Percentiles rank a stretch among this genome's conserved stretches.
These are phyloP conservation scores for Fusarium musae DNA, from an alignment of 2,329 filamentous ascomycete genomes.

Conservation along the genomic window DNA sequence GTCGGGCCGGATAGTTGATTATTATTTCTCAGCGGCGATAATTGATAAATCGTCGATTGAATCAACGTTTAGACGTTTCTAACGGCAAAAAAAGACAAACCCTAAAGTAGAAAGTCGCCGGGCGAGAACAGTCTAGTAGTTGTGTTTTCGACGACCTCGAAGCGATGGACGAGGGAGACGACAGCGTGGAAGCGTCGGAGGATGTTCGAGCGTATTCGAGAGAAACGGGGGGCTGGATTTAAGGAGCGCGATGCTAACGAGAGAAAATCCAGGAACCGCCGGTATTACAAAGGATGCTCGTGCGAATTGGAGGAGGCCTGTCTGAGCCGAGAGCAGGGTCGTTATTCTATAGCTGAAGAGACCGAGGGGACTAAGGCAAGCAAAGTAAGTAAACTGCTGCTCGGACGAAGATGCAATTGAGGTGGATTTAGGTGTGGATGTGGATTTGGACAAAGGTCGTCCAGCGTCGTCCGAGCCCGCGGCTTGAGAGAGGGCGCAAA, in stretches of 20 bases:
- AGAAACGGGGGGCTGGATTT: slow-evolving; percentile 38
- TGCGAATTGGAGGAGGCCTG: slow-evolving; percentile 39
- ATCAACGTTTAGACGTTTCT: slow-evolving; percentile 36
- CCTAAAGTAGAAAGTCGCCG: slow-evolving; percentile 14
- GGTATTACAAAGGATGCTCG: slow-evolving; percentile 51
- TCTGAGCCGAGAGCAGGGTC: slow-evolving; percentile 35
- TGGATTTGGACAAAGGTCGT: slow-evolving; percentile 37
- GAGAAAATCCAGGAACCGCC: slow-evolving; percentile 46
- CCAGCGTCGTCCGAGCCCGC: slow-evolving; percentile 46
- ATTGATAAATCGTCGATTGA: slow-evolving; percentile 19
- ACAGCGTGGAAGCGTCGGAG: slow-evolving; percentile 33
- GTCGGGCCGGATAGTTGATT: slow-evolving; percentile 43
- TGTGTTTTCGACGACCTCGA: slow-evolving; percentile 19
- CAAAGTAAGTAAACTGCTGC: slow-evolving; percentile 40
- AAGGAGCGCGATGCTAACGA: slow-evolving; percentile 45
- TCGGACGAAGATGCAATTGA: slow-evolving; percentile 41
- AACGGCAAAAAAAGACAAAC: slow-evolving; percentile 29
- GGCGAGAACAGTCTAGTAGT: slow-evolving; percentile 28
- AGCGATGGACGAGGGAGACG: slow-evolving; percentile 23
- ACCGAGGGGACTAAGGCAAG: slow-evolving; percentile 27
- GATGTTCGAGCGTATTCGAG: slow-evolving; percentile 36
- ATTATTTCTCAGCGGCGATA: slow-evolving; percentile 39
- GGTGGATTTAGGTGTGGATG: slow-evolving; percentile 31
- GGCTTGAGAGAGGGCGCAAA: slow-evolving; percentile 39
- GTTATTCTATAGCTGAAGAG: slow-evolving; percentile 32